Conservation (phyloP, 108 stramenopile genomes). For the Discostella pseudostelligera region DNA sequence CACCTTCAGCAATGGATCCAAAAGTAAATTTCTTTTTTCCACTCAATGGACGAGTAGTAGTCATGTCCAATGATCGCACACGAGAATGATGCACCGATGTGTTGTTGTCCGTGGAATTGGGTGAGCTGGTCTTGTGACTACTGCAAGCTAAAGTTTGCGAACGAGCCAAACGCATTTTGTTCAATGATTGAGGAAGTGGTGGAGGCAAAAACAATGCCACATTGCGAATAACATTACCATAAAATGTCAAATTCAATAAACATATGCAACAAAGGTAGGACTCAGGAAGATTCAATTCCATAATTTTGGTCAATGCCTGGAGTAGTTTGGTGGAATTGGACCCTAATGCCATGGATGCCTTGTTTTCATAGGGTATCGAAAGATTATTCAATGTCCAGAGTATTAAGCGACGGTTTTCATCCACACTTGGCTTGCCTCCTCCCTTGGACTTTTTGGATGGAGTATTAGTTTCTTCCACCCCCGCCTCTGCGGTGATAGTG, state of each 20-base stretch:
- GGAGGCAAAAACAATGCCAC: slow-evolving; percentile 11
- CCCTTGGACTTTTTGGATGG: not conserved
- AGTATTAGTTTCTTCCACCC: not conserved
- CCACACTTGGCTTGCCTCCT: slow-evolving; percentile 7
- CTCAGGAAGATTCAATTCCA: slow-evolving; percentile 32
- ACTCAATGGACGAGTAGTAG: too few relatives aligned
- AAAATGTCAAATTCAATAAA: slow-evolving; percentile 48
- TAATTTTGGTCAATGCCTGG: slow-evolving; percentile 23
- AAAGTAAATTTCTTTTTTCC: too few relatives aligned
- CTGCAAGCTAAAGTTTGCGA: too few relatives aligned
- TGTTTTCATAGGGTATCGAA: slow-evolving; percentile 54
- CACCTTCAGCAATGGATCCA: not conserved
- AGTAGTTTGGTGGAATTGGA: slow-evolving; percentile 20
- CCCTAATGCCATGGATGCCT: slow-evolving; percentile 34
- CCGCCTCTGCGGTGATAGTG: slow-evolving; percentile 1
- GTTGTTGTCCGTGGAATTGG: not conserved
- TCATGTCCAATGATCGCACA: too few relatives aligned
- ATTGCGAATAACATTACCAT: slow-evolving; percentile 31
- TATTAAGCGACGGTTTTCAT: slow-evolving; percentile 46
- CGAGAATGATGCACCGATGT: not conserved
- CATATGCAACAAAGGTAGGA: slow-evolving; percentile 48
- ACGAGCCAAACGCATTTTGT: too few relatives aligned
- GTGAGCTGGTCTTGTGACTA: too few relatives aligned
- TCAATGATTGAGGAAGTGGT: not conserved
- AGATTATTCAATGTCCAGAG: slow-evolving; percentile 56